Base-by-base conservation (phyloP, 257 asterid genomes). In the Asclepias syriaca region DNA sequence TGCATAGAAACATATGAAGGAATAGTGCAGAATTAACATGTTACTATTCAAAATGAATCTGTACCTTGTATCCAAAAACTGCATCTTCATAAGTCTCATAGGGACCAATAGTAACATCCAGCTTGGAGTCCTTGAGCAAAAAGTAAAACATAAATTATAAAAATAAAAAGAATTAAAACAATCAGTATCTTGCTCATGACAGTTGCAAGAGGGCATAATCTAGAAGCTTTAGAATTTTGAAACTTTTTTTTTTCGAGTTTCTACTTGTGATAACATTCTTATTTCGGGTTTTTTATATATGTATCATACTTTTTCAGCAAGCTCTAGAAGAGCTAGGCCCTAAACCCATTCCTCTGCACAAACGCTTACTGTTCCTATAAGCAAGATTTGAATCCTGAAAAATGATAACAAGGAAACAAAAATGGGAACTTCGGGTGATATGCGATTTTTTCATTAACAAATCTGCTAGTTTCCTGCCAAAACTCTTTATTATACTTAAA, bases 1-100 rank as follows among this genome's bases (percentile, higher is more conserved):
- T 1, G 21, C 19, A 71, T 5, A 72, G 19, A 29, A n/a, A n/a
- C 15, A 34, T 4, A 18, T 0, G 55, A 69, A 40, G 59, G 60
- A 29, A 60, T 57, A 22, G 66, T 3, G n/a, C 40, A 67, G 29
- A 57, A 56, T 51, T 57, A 55, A 40, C 46, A 37, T 29, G 51
- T 12, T 21, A 51, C 8, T 2, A 14, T 15, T 21, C 27, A 6
- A 74, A 66, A 39, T 24, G 50, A 9, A 40, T 75, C 65, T 27
- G 72, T 90, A 93, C 99, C 99, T 94, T 94, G 82, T 91, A 91
- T 64, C 99, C 99, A 68, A 94, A 94, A 61, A 89, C 80, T 75
- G 87, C 66, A 77, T 94, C 99, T 87, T 94, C 99, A 68, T 94
- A 94, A 9, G 99, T 94, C 89, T 94, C 99, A 70, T 94, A 94